phyloP scores from a whole-genome alignment of 2,329 filamentous ascomycete species.

The Hymenoscyphus albidus region DNA sequence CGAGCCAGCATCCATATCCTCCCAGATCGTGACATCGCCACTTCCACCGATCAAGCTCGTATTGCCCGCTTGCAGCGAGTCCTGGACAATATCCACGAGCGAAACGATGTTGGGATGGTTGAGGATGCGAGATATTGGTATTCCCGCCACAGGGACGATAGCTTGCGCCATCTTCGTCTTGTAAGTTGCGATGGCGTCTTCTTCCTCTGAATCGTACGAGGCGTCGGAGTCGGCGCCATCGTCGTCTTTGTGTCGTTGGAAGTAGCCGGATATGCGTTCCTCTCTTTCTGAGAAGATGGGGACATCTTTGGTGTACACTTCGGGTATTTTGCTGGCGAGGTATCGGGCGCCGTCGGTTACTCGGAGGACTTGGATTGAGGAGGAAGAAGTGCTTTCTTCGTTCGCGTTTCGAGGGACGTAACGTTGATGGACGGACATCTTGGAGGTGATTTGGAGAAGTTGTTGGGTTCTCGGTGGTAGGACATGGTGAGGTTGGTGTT shows the following conservation, averaged over 20 bases:
- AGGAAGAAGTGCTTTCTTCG: conserved; percentile 18
- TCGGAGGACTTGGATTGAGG: conserved; percentile 25
- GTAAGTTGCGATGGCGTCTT: conserved; percentile 11
- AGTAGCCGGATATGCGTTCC: background rate
- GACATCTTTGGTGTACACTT: conserved; percentile 11
- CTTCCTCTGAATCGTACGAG: conserved; percentile 9
- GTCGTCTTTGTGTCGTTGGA: background rate
- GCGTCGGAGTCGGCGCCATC: background rate
- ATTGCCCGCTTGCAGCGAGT: conserved; percentile 13
- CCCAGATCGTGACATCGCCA: conserved; percentile 43
- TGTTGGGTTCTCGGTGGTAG: background rate
- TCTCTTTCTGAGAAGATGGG: background rate
- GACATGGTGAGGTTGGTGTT: background rate
- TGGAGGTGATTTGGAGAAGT: background rate
- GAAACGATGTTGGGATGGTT: conserved; percentile 33
- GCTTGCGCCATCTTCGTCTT: conserved; percentile 21
- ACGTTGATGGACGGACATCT: conserved; percentile 17
- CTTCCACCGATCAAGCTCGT: conserved; percentile 10
- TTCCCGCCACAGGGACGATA: conserved; percentile 25
- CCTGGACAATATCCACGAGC: conserved; percentile 30
- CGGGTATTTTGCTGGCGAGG: conserved; percentile 24
- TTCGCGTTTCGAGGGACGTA: conserved; percentile 22
- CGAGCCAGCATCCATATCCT: conserved; percentile 50
- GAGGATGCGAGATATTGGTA: conserved; percentile 28
- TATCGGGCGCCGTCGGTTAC: conserved; percentile 25